Conservation (phyloP, 768 basidiomycete genomes). For the Sistotremastrum niveocremeum region DNA sequence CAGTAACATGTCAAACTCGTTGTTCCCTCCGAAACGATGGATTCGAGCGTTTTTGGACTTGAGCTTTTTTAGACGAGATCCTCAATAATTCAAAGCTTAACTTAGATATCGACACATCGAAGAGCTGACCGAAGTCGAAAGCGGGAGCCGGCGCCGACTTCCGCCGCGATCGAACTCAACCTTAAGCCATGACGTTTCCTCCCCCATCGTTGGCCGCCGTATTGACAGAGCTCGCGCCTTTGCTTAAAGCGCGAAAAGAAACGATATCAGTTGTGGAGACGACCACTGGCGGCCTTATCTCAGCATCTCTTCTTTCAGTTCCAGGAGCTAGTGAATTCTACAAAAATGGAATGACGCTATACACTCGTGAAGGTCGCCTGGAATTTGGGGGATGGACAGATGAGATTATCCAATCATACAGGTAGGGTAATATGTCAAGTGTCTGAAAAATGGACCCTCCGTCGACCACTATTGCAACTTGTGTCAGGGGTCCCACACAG, state of each 20-base stretch:
- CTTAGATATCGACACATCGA: no score
- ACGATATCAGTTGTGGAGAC: constrained; percentile 13
- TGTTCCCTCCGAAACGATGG: no score
- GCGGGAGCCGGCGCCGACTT: no score
- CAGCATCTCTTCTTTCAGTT: constrained; percentile 9
- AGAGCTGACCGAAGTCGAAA: no score
- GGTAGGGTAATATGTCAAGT: background rate
- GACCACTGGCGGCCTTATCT: constrained; percentile 11
- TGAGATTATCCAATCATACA: constrained; percentile 7
- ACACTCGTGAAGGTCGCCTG: constrained; percentile 8
- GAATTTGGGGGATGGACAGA: constrained; percentile 12
- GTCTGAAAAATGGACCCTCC: background rate
- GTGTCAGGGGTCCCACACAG: constrained; percentile 8
- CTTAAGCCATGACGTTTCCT: constrained; percentile 3
- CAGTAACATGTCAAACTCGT: no score
- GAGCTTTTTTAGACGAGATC: no score
- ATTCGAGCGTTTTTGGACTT: no score
- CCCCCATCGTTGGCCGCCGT: constrained; percentile 9
- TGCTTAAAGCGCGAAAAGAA: constrained; percentile 6
- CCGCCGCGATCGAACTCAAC: no score
- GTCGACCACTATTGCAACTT: background rate
- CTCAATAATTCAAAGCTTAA: no score
- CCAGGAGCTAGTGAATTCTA: constrained; percentile 11
- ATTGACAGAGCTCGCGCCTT: constrained; percentile 6
- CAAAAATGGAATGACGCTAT: constrained; percentile 9